Conservation (phyloP, 1,284 basidiomycete genomes). For the Sphagnurus paluster region DNA sequence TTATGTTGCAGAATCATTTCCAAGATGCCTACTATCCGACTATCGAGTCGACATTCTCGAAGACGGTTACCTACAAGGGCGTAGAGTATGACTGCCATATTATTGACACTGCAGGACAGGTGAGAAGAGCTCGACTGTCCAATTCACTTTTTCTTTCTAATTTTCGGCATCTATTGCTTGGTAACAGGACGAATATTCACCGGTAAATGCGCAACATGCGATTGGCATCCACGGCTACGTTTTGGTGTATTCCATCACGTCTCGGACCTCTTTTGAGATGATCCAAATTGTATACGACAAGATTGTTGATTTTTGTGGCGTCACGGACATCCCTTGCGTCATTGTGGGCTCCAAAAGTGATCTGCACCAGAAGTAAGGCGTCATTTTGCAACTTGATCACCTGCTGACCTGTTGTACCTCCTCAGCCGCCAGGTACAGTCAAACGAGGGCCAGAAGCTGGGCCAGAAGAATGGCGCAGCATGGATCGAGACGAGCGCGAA, state of each 20-base stretch:
- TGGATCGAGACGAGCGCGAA: constrained; percentile 92
- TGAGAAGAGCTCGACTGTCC: constrained; percentile 61
- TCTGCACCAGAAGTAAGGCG: constrained; percentile 66
- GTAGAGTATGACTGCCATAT: constrained; percentile 92
- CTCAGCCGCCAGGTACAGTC: constrained; percentile 72
- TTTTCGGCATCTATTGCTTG: neutral
- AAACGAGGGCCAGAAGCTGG: constrained; percentile 77
- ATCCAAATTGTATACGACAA: constrained; percentile 96
- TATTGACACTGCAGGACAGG: constrained; percentile 98
- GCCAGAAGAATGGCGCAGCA: constrained; percentile 70
- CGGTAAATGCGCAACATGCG: constrained; percentile 50
- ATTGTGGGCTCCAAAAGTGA: constrained; percentile 97
- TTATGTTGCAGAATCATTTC: constrained; percentile 59
- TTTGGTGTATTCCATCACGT: constrained; percentile 91
- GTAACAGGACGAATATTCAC: constrained; percentile 49
- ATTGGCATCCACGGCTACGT: constrained; percentile 56
- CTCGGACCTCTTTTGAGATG: constrained; percentile 94
- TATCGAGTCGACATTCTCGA: constrained; percentile 89
- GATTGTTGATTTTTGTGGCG: constrained; percentile 93
- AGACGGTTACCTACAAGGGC: constrained; percentile 85
- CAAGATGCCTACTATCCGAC: constrained; percentile 78
- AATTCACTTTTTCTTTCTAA: constrained; percentile 8
- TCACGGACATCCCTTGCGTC: constrained; percentile 90
- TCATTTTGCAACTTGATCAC: constrained; percentile 3
- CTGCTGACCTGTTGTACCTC: constrained; percentile 3